A percentile compares a stretch with the other conserved stretches of the same genome.
These are phyloP conservation scores for Daldinia eschscholtzii DNA, from an alignment of 2,329 filamentous ascomycete genomes.

Conservation along the genomic window DNA sequence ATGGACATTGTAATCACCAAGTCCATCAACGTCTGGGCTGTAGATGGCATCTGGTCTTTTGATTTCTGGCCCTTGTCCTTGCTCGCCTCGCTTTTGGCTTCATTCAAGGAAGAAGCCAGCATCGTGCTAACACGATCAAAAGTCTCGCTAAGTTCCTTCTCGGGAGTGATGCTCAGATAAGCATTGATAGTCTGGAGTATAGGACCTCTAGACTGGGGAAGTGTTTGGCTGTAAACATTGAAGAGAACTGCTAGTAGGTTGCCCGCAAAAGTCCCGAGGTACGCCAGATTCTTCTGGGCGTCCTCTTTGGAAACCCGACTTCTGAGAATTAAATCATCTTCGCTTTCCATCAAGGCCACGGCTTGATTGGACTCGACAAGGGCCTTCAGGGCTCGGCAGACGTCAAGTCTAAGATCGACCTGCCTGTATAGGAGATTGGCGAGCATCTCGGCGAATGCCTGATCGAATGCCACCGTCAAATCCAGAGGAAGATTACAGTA, in stretches of 20 bases:
- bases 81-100: conserved; percentile 69
- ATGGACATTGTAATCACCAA: conserved; percentile 95
- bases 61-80: conserved; percentile 69
- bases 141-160: conserved; percentile 83
- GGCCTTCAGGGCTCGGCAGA: conserved; percentile 88
- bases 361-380: conserved; percentile 93
- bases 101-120: conserved; percentile 77
- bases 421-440: conserved; percentile 95
- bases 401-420: conserved; percentile 84
- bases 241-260: conserved; percentile 97
- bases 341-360: conserved; percentile 76
- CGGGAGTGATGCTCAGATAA: conserved; percentile 88
- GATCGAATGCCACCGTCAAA: conserved; percentile 80
- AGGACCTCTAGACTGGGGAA: conserved; percentile 90
- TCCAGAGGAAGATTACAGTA: conserved; percentile 96
- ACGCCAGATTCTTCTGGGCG: conserved; percentile 83
- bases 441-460: conserved; percentile 87
- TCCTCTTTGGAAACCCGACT: conserved; percentile 80
- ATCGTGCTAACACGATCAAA: conserved; percentile 89
- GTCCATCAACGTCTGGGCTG: conserved; percentile 95
- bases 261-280: conserved; percentile 82
- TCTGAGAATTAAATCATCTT: conserved; percentile 80
- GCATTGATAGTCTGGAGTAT: conserved; percentile 96
- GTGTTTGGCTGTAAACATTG: conserved; percentile 97
- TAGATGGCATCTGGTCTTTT: conserved; percentile 85